Percentiles rank a stretch among this genome's conserved stretches.
Conservation (phyloP, 2,329 filamentous ascomycete genomes). For the Pseudocercospora musae region DNA sequence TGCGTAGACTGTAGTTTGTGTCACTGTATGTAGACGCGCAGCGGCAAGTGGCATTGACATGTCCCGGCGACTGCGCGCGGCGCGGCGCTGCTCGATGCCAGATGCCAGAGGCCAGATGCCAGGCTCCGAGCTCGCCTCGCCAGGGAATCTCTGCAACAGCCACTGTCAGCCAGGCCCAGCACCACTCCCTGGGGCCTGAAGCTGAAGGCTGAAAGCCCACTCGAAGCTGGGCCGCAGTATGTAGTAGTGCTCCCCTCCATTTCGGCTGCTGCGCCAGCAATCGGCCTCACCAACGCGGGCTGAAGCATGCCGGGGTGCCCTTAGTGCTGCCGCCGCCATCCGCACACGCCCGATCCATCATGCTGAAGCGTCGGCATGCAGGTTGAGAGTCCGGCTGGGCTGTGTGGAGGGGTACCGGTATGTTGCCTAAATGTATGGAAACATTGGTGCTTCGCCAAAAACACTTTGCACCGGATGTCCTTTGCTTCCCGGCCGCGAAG, state of each 20-base stretch:
- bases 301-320: background rate
- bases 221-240: conserved; percentile 4
- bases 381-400: background rate
- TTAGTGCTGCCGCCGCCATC: background rate
- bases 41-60: background rate
- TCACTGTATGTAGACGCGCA: background rate
- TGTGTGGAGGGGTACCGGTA: background rate
- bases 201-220: background rate
- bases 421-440: background rate
- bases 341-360: background rate
- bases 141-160: background rate
- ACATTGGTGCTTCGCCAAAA: background rate
- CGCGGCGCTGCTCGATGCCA: background rate
- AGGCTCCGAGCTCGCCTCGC: too few relatives aligned
- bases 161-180: too few relatives aligned
- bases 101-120: too few relatives aligned
- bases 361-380: background rate
- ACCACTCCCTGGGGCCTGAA: too few relatives aligned
- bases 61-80: background rate
- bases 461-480: background rate
- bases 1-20: too few relatives aligned
- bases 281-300: conserved; percentile 1
- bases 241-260: conserved; percentile 1
- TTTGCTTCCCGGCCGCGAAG: background rate
- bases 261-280: background rate